Evolutionary conservation across 163 green algal species (phyloP), one percentile per base, ranked within the genome.

Genomic region (Prototheca wickerhamii): DNA sequence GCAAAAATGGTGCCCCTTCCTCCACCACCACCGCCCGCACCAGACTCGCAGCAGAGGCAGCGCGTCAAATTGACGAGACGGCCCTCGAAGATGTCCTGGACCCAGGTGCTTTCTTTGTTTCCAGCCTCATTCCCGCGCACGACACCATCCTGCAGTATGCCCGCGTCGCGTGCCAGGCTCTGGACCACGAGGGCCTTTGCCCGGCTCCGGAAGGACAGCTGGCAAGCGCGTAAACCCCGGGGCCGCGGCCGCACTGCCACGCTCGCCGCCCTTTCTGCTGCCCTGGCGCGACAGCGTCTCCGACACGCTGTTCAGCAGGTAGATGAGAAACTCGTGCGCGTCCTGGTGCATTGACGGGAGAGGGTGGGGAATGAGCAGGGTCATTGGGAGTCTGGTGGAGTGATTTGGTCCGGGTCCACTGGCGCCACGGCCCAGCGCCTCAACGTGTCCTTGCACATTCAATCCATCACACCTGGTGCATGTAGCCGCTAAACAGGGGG

Each of bases 301-400:
- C 18, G 70, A 80, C 44, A 92, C 82, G 37, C 93, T 79, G 76
- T 98, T 97, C 12, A 99, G 81, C 53, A 98, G 71, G 73, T 89
- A 98, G 76, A 96, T 97, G 2, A 98, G 78, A 70, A 99, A 98
- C 78, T 99, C 93, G 60, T 99, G 93, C 2, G 93, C 93, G 74
- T 99, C 93, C 85, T 98, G 89, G 33, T 64, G 12, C 53, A 60
- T 31, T 10, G 37, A 44, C 15, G 37, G 10, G 37, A 15, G 10
- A n/a, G n/a, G n/a, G n/a, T n/a, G n/a, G n/a, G n/a, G n/a, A n/a
- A n/a, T n/a, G n/a, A n/a, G n/a, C n/a, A n/a, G n/a, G n/a, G n/a
- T n/a, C n/a, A n/a, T n/a, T n/a, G n/a, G n/a, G n/a, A n/a, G n/a
- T n/a, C n/a, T n/a, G n/a, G n/a, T n/a, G n/a, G n/a, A n/a, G n/a